phyloP scores from a whole-genome alignment of 2,329 filamentous ascomycete species.

The Talaromyces sp. region DNA sequence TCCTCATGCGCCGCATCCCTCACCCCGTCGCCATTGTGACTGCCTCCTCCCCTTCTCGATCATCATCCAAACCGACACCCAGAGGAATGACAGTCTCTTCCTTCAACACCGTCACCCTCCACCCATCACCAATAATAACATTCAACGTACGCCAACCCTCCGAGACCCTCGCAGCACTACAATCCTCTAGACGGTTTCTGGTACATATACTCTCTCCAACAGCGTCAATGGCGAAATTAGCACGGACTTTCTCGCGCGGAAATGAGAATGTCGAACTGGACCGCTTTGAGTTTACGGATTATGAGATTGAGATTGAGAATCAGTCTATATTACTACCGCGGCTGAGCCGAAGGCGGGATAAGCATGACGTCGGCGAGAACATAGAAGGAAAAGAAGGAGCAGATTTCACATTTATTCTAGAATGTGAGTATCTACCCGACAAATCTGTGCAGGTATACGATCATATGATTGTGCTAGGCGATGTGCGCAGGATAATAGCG shows the following conservation, averaged over 20 bases:
- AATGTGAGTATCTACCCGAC: conserved; percentile 35
- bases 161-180: conserved; percentile 54
- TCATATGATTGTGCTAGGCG: conserved; percentile 41
- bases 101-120: conserved; percentile 57
- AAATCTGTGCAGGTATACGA: conserved; percentile 38
- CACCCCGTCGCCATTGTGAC: conserved; percentile 59
- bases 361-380: conserved; percentile 14
- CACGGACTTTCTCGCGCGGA: conserved; percentile 40
- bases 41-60: conserved; percentile 24
- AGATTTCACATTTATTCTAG: conserved; percentile 41
- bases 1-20: conserved; percentile 54
- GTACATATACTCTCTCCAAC: conserved; percentile 50
- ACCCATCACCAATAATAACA: conserved; percentile 55
- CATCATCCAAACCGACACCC: conserved; percentile 25
- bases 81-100: conserved; percentile 60
- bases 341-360: conserved; percentile 18
- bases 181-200: conserved; percentile 44
- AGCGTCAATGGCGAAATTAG: conserved; percentile 33
- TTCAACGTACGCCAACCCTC: conserved; percentile 61
- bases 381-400: background rate
- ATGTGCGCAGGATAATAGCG: conserved; percentile 23
- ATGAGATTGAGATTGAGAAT: background rate
- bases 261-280: conserved; percentile 35
- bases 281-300: conserved; percentile 2
- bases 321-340: conserved; percentile 16